A percentile compares a stretch with the other conserved stretches of the same genome.
Evolutionary conservation across 2,329 filamentous ascomycete genomes (phyloP).

Genomic region (Fusarium nematophilum): DNA sequence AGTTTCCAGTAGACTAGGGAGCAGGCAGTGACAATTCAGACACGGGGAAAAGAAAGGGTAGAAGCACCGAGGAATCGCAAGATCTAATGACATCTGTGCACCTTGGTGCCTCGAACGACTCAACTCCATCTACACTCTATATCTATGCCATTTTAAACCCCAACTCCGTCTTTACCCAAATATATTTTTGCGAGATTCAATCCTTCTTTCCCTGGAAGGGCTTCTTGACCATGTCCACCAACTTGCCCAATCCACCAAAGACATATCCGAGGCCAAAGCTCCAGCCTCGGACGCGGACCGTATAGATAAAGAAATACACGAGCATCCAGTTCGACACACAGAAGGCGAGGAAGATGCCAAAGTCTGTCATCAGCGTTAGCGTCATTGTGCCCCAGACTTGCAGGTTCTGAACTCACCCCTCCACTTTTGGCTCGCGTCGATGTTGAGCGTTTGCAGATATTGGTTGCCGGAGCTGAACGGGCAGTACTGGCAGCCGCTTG

Average conservation of each 20-base stretch:
- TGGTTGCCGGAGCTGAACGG: constrained; percentile 67
- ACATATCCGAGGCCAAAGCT: constrained; percentile 70
- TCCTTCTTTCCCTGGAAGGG: constrained; percentile 33
- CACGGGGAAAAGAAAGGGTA: no score
- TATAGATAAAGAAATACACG: constrained; percentile 83
- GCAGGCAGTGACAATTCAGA: no score
- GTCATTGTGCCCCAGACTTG: not conserved
- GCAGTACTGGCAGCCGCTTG: constrained; percentile 74
- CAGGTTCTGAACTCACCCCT: constrained; percentile 20
- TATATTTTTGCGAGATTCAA: no score
- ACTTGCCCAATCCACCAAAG: constrained; percentile 32
- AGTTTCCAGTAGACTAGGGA: no score
- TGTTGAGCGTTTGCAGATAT: constrained; percentile 70
- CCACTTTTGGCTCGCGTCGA: constrained; percentile 72
- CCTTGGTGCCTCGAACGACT: no score
- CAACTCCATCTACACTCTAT: no score
- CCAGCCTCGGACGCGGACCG: constrained; percentile 76
- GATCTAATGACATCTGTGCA: no score
- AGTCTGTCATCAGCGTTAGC: constrained; percentile 50
- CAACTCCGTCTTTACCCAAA: no score
- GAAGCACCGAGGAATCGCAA: no score
- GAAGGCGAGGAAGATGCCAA: constrained; percentile 79
- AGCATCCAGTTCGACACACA: constrained; percentile 76
- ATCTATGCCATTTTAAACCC: no score
- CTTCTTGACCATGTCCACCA: constrained; percentile 33